phyloP scores from a whole-genome alignment of 78 protist genomes.

The Dictyostelium purpureum region DNA sequence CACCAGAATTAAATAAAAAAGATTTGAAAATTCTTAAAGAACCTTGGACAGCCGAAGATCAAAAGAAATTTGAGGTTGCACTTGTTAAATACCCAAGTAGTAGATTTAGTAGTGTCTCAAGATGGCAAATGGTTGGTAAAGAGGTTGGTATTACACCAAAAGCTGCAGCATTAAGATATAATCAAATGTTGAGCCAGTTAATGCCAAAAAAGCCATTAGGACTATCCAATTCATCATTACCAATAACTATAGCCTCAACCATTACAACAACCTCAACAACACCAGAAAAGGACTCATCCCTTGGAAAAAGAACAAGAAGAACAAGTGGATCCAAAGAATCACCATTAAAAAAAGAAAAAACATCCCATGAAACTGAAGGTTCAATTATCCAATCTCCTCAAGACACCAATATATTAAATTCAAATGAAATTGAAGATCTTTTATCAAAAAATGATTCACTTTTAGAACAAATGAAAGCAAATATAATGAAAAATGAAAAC shows the following conservation, averaged over 20 bases:
- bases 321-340: not conserved
- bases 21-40: slow-evolving; percentile 43
- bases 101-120: slow-evolving; percentile 55
- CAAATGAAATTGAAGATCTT: not conserved
- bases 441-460: slow-evolving; percentile 10
- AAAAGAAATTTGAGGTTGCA: slow-evolving; percentile 59
- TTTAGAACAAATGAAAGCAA: slow-evolving; percentile 19
- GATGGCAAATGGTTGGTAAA: slow-evolving; percentile 72
- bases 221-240: not conserved
- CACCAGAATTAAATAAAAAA: slow-evolving; percentile 18
- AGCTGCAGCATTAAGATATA: slow-evolving; percentile 60
- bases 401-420: not conserved
- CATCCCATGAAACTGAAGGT: not conserved
- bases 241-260: not conserved
- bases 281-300: too few species aligned
- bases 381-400: not conserved
- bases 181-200: slow-evolving; percentile 59
- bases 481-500: not conserved
- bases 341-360: slow-evolving; percentile 34
- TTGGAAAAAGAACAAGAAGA: slow-evolving; percentile 39
- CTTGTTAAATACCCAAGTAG: slow-evolving; percentile 43
- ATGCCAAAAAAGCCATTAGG: not conserved
- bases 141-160: slow-evolving; percentile 66
- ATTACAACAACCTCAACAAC: not conserved
- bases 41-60: slow-evolving; percentile 61